Conservation (phyloP, 495 filamentous ascomycete genomes). For the Hyaloscypha variabilis region DNA sequence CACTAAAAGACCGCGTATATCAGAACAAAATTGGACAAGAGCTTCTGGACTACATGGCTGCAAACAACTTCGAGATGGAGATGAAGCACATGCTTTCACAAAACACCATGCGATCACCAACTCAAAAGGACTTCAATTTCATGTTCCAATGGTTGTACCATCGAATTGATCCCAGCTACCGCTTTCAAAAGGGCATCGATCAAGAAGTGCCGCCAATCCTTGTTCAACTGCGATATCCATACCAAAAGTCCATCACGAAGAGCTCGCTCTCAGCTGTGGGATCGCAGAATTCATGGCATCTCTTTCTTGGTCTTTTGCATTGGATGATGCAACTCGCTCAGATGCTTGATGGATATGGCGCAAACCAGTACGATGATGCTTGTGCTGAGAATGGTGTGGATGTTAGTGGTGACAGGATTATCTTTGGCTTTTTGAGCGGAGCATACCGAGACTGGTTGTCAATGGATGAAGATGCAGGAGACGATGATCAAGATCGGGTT, state of each 20-base stretch:
- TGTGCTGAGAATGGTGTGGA: slow-evolving; percentile 84
- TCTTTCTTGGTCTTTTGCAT: slow-evolving; percentile 90
- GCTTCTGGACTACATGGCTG: slow-evolving; percentile 85
- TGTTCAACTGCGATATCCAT: slow-evolving; percentile 92
- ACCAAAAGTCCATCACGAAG: slow-evolving; percentile 90
- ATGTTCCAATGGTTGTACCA: slow-evolving; percentile 99
- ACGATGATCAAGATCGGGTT: slow-evolving; percentile 74
- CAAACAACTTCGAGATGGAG: slow-evolving; percentile 94
- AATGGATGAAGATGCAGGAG: slow-evolving; percentile 82
- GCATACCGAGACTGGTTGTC: slow-evolving; percentile 94
- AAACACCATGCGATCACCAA: slow-evolving; percentile 89
- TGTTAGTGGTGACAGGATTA: slow-evolving; percentile 84
- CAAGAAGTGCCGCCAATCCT: slow-evolving; percentile 89
- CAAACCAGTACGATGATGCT: slow-evolving; percentile 82
- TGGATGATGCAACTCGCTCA: slow-evolving; percentile 98
- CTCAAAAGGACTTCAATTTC: slow-evolving; percentile 94
- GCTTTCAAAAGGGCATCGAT: slow-evolving; percentile 90
- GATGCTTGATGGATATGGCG: slow-evolving; percentile 80
- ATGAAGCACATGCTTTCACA: slow-evolving; percentile 89
- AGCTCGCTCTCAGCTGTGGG: slow-evolving; percentile 93
- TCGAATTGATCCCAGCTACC: slow-evolving; percentile 89
- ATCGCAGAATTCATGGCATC: slow-evolving; percentile 86
- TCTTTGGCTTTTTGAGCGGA: slow-evolving; percentile 84
- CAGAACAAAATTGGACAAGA: slow-evolving; percentile 84
- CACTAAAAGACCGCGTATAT: slow-evolving; percentile 78